Evolutionary conservation across 805 yeast species (phyloP).

Genomic region (Suhomyces canberraensis): DNA sequence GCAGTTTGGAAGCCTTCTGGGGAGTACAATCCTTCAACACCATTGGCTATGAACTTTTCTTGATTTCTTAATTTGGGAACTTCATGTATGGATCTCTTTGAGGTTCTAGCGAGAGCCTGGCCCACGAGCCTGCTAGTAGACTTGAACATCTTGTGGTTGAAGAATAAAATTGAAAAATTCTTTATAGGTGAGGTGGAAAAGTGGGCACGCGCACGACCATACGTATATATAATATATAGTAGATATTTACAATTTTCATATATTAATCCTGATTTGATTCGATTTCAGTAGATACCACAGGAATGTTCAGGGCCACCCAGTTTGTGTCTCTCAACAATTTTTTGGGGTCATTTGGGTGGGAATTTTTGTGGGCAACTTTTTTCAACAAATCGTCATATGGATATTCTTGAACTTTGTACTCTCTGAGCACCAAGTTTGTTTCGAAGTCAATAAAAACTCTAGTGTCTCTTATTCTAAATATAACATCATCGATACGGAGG

Average conservation of each 20-base stretch:
- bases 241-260: too few relatives aligned
- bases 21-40: conserved; percentile 65
- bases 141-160: conserved; percentile 5
- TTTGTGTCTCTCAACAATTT: conserved; percentile 64
- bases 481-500: conserved; percentile 85
- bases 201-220: conserved; percentile 5
- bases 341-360: conserved; percentile 34
- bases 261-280: conserved; percentile 9
- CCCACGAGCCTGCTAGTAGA: conserved; percentile 2
- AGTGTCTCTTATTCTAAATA: conserved; percentile 80
- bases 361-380: conserved; percentile 20
- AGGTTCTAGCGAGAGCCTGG: conserved; percentile 2
- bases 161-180: conserved; percentile 9
- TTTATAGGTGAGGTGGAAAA: not conserved
- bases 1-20: conserved; percentile 64
- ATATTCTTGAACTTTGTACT: conserved; percentile 61
- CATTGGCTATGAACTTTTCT: conserved; percentile 37
- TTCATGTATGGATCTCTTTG: conserved; percentile 49
- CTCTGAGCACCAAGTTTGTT: conserved; percentile 63
- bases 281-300: conserved; percentile 31
- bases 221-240: too few relatives aligned
- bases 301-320: conserved; percentile 65
- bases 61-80: conserved; percentile 56
- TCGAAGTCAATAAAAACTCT: conserved; percentile 78
- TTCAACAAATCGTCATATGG: conserved; percentile 30